Evolutionary conservation across 208 protist species (phyloP).

Genomic region (Wallacemonas collosoma): DNA sequence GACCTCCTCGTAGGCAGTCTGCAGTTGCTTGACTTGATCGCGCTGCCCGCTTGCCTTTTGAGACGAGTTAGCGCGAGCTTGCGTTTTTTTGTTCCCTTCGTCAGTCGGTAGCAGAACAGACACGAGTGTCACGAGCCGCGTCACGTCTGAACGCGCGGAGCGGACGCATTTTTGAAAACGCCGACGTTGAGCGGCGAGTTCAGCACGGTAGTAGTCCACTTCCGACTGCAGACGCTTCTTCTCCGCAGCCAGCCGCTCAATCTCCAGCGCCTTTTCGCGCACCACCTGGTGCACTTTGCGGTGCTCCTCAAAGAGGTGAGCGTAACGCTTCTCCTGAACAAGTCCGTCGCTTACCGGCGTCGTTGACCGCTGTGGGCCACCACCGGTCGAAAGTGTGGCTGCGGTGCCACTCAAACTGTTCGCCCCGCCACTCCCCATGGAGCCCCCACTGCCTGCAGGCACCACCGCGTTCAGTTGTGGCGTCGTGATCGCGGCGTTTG

Average conservation of each 20-base stretch:
- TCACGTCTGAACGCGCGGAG: slow-evolving; percentile 25
- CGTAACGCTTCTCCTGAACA: slow-evolving; percentile 31
- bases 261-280: slow-evolving; percentile 27
- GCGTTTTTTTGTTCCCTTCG: not conserved
- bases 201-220: slow-evolving; percentile 29
- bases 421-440: too few relatives aligned
- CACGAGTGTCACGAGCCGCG: slow-evolving; percentile 17
- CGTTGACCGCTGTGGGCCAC: too few relatives aligned
- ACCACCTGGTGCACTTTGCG: slow-evolving; percentile 30
- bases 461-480: too few relatives aligned
- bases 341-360: not conserved
- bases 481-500: too few relatives aligned
- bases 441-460: too few relatives aligned
- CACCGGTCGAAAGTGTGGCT: too few relatives aligned
- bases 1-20: not conserved
- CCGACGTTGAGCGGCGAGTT: slow-evolving; percentile 16
- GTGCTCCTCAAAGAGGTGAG: slow-evolving; percentile 46
- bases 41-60: not conserved
- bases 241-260: slow-evolving; percentile 26
- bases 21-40: not conserved
- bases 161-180: slow-evolving; percentile 14
- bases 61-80: not conserved
- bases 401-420: too few relatives aligned
- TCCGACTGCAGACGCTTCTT: slow-evolving; percentile 15
- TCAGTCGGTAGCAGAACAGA: slow-evolving; percentile 22